Evolutionary conservation across 306 rosid genomes (phyloP).

Genomic region (Arachis stenosperma): DNA sequence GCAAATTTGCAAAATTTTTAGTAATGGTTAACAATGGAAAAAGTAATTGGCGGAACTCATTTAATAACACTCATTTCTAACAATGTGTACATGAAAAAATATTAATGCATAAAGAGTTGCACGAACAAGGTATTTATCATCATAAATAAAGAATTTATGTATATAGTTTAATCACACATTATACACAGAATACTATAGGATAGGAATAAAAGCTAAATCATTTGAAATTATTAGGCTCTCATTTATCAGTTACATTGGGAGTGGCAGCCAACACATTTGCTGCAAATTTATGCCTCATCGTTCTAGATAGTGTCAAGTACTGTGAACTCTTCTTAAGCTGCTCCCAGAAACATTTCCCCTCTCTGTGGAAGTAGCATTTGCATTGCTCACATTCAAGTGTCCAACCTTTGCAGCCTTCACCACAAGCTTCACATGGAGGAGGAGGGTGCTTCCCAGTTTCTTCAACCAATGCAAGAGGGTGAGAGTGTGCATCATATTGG

Average conservation of each 20-base stretch:
- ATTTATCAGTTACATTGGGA: background rate
- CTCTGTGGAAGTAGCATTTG: slow-evolving; percentile 9
- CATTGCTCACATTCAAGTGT: slow-evolving; percentile 20
- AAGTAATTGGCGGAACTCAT: background rate
- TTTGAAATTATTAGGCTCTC: background rate
- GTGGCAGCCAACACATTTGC: slow-evolving; percentile 1
- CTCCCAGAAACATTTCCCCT: slow-evolving; percentile 14
- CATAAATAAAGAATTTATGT: too few species aligned
- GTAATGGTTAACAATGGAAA: background rate
- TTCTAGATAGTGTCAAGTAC: background rate
- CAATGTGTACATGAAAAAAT: background rate
- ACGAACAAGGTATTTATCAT: too few species aligned
- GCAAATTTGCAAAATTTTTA: background rate
- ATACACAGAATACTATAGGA: background rate
- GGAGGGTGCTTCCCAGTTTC: background rate
- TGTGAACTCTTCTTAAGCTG: background rate
- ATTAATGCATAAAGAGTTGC: too few species aligned
- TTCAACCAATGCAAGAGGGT: slow-evolving; percentile 5
- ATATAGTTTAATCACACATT: background rate
- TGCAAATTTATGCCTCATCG: background rate
- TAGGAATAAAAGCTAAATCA: background rate
- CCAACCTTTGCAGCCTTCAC: slow-evolving; percentile 1
- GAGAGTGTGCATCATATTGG: slow-evolving; percentile 6
- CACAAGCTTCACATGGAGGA: slow-evolving; percentile 6
- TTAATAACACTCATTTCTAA: too few species aligned